These are phyloP conservation scores for Vitis cinerea DNA, from an alignment of 164 flowering plant genomes.

Conservation along the genomic window DNA sequence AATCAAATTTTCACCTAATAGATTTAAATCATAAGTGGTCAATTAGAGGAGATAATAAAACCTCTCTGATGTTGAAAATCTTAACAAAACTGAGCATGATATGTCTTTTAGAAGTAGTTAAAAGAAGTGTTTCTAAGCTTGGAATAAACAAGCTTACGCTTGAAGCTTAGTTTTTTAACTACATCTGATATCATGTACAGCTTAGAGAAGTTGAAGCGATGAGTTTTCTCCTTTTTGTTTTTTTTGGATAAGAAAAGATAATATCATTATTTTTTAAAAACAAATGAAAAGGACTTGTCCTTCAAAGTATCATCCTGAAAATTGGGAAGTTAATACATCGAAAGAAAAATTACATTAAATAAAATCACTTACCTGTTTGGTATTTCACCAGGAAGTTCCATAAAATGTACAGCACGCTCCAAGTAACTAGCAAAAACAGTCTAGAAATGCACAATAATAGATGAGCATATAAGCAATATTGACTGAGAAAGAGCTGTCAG, in stretches of 20 bases:
- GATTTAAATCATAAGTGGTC: background rate
- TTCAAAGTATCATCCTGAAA: too few relatives aligned
- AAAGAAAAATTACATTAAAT: background rate
- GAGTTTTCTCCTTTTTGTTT: too few relatives aligned
- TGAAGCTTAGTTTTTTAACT: too few relatives aligned
- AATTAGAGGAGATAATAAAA: background rate
- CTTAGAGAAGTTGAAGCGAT: too few relatives aligned
- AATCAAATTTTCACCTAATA: background rate
- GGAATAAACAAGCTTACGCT: too few relatives aligned
- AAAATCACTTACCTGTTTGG: slow-evolving; percentile 73
- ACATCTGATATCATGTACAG: too few relatives aligned
- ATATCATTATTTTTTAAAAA: background rate
- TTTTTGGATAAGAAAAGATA: background rate
- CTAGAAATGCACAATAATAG: slow-evolving; percentile 30
- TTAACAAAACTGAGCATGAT: too few relatives aligned
- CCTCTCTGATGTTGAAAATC: too few relatives aligned
- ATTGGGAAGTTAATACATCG: too few relatives aligned
- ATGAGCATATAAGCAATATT: background rate
- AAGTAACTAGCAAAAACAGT: slow-evolving; percentile 78
- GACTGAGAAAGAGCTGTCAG: too few relatives aligned
- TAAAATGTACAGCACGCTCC: slow-evolving; percentile 90
- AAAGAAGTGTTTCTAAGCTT: too few relatives aligned
- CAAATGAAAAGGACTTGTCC: background rate
- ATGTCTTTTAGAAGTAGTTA: too few relatives aligned
- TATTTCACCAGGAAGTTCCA: slow-evolving; percentile 99